Percentiles rank a stretch among this genome's conserved stretches.
phyloP scores from a whole-genome alignment of 108 stramenopile species.

The Cyclotella choctawhatcheeana region DNA sequence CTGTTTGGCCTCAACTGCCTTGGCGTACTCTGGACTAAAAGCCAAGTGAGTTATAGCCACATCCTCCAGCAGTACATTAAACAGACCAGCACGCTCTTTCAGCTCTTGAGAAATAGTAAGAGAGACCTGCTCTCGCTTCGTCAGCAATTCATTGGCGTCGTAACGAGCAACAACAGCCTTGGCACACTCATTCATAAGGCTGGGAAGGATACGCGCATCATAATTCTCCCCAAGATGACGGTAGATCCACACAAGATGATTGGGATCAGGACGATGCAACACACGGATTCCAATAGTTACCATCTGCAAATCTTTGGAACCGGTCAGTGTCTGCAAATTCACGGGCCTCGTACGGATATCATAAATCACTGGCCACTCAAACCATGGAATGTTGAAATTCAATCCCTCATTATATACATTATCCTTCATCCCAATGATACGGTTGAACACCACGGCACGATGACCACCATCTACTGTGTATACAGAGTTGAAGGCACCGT shows the following conservation, averaged over 20 bases:
- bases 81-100: conserved; percentile 79
- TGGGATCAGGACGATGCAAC: conserved; percentile 93
- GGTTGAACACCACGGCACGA: conserved; percentile 96
- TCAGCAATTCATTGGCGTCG: conserved; percentile 99
- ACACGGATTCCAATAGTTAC: conserved; percentile 99
- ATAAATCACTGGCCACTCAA: conserved; percentile 95
- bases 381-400: conserved; percentile 99
- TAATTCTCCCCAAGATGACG: conserved; percentile 94
- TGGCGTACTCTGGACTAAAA: conserved; percentile 98
- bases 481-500: conserved; percentile 93
- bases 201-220: conserved; percentile 98
- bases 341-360: conserved; percentile 97
- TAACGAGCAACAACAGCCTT: conserved; percentile 99
- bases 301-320: conserved; percentile 99
- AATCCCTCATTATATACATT: conserved; percentile 93
- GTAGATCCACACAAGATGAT: conserved; percentile 94
- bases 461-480: conserved; percentile 97
- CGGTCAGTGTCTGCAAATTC: conserved; percentile 94
- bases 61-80: conserved; percentile 94
- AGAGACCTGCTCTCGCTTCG: conserved; percentile 96
- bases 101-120: conserved; percentile 86
- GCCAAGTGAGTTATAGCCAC: conserved; percentile 98
- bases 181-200: conserved; percentile 99
- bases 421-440: conserved; percentile 93
- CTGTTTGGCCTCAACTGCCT: conserved; percentile 99